phyloP scores from a whole-genome alignment of 306 rosid genomes.

The Dryas drummondii region DNA sequence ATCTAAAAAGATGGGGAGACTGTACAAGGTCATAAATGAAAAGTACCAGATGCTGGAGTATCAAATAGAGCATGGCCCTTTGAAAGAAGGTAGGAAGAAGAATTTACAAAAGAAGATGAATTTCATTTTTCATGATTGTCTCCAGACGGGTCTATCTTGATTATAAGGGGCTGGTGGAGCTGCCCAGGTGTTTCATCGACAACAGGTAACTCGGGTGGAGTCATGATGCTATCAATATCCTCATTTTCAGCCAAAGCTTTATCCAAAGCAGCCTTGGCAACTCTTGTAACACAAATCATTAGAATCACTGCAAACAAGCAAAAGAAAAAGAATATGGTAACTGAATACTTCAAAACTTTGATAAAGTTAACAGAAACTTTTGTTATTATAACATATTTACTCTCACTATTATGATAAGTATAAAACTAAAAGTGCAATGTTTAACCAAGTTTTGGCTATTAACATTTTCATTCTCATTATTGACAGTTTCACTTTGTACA shows the following conservation, averaged over 20 bases:
- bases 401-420: not conserved
- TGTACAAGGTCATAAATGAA: conserved; percentile 37
- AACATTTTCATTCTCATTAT: not conserved
- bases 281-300: conserved; percentile 68
- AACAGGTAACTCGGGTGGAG: conserved; percentile 41
- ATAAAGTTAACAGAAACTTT: not conserved
- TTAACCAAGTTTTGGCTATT: not conserved
- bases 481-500: not conserved
- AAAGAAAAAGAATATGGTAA: conserved; percentile 14
- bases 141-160: conserved; percentile 52
- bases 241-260: conserved; percentile 75
- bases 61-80: conserved; percentile 24
- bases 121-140: conserved; percentile 45
- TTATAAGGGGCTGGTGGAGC: conserved; percentile 71
- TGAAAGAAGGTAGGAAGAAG: conserved; percentile 31
- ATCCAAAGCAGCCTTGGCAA: conserved; percentile 82
- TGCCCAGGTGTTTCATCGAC: conserved; percentile 45
- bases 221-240: conserved; percentile 37
- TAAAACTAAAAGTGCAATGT: not conserved
- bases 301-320: conserved; percentile 59
- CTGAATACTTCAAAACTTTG: not conserved
- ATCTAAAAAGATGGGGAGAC: conserved; percentile 21
- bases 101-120: conserved; percentile 49
- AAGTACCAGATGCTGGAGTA: conserved; percentile 28
- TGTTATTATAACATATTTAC: not conserved